Evolutionary conservation across 257 asterid species (phyloP).

Genomic region (Cordia subcordata): DNA sequence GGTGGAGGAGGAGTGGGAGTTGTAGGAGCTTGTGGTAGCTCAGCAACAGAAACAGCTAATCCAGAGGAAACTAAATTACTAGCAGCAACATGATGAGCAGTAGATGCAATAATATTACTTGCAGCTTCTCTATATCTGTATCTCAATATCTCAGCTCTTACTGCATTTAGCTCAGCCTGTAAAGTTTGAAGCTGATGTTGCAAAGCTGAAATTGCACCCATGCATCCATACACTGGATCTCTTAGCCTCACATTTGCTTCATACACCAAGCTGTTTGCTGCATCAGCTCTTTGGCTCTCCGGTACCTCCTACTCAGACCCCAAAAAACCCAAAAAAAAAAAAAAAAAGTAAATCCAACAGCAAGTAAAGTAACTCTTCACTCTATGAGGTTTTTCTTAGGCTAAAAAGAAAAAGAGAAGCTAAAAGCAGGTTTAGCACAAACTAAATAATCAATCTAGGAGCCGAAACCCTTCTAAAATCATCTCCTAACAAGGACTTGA

Average conservation of each 20-base stretch:
- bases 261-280: conserved; percentile 81
- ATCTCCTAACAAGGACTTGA: too few species aligned
- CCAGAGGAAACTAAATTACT: conserved; percentile 22
- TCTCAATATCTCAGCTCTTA: conserved; percentile 64
- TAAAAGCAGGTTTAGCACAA: too few species aligned
- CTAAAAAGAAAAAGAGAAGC: too few species aligned
- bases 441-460: too few species aligned
- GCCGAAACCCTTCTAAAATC: too few species aligned
- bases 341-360: too few species aligned
- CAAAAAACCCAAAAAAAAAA: not conserved
- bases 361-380: too few species aligned
- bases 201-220: conserved; percentile 82
- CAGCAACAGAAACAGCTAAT: conserved; percentile 48
- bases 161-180: conserved; percentile 69
- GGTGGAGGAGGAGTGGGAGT: conserved; percentile 49
- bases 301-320: conserved; percentile 67
- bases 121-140: conserved; percentile 77
- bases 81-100: conserved; percentile 44
- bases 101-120: conserved; percentile 47
- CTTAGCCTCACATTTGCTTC: conserved; percentile 85
- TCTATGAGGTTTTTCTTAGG: too few species aligned
- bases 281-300: conserved; percentile 67
- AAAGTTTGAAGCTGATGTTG: conserved; percentile 70
- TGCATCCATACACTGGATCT: conserved; percentile 91
- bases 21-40: conserved; percentile 61